Evolutionary conservation across 2,329 filamentous ascomycete genomes (phyloP), one percentile per base, ranked within the genome.

Genomic region (Fusarium stilboides): DNA sequence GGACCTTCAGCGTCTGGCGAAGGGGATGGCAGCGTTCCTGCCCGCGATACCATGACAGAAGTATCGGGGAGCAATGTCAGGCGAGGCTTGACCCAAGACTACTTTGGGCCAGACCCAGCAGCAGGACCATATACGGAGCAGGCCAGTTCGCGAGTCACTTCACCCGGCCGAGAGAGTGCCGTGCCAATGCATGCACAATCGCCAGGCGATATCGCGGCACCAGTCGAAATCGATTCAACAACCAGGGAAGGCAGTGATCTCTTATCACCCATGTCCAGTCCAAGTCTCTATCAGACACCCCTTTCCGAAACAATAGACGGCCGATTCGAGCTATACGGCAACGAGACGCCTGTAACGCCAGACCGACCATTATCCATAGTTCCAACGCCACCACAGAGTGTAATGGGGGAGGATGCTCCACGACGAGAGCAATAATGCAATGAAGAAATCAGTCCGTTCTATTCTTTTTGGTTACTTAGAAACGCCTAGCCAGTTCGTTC

Each of bases 151-250:
- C 73, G 69, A 22, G 73, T 74, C 9, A 76, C 77, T 33, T 78
- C 76, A 58, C 78, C 79, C 6, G 75, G 73, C 4, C 70, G 65
- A n/a, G 68, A 68, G n/a, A 76, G 79, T 34, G 81, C 81, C 1
- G 83, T 86, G 22, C 82, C 83, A 4, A 54, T 80, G 22, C 74
- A 75, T 44, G 85, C 87, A 9, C 77, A 85, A 14, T 78, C 77
- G 15, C 86, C 86, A 6, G 80, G 79, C 12, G 85, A 88, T 69
- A 86, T 87, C 40, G 76, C 80, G 1, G 79, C 78, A 20, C 82
- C 87, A 6, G 85, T 89, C 5, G 87, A 89, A 79, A 86, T 89
- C 14, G 86, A 83, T 62, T 82, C 83, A 45, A 69, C 68, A 5
- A 39, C 44, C 50, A 47, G 57, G 51, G 68, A 67, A 17, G 49